Base-by-base conservation (phyloP, 2,329 filamentous ascomycete species). In the Ophiocordyceps sinensis region DNA sequence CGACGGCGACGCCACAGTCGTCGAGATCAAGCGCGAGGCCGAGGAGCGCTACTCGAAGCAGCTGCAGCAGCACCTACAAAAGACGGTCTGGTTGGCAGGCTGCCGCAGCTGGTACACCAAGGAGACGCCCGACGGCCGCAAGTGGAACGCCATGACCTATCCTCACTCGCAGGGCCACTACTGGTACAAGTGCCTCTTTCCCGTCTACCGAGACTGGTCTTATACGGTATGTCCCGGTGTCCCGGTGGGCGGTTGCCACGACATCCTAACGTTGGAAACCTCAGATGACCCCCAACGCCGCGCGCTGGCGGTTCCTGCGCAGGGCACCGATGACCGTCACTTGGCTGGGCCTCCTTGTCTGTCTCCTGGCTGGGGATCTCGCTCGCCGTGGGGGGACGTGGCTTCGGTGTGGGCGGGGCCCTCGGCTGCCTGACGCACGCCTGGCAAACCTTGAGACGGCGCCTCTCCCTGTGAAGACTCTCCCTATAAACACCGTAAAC, bases 101-200 rank as follows among this genome's bases (percentile, higher is more conserved):
- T 65, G 63, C 41, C 43, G 48, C 29, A 64, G 49, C 47, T 66
- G 62, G 63, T 66, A 65, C 43, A 48, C 50, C 42, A 47, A 43
- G 28, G 48, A 46, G 13, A 49, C 39, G 12, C 45, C 40, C 11
- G 44, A 50, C 12, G 52, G 55, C 28, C 45, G 47, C 23, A 43
- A 44, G 32, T 61, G 56, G 56, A 65, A 65, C 38, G 48, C 51
- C 14, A 55, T 52, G 41, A 56, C 50, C 2, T 64, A 62, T 43
- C 62, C 62, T 1, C 59, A 53, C 43, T 54, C 49, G 3, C 61
- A 64, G 44, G 47, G 45, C 0, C 45, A 57, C 21, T 60, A 51
- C 36, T 64, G 60, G 61, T 63, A 57, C 36, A 48, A 48, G 6
- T 55, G 59, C 39, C 34, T 64, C 30, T 64, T 64, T 26, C 60